Base-by-base conservation (phyloP, 148 eudicot species). In the Dysphania ambrosioides region DNA sequence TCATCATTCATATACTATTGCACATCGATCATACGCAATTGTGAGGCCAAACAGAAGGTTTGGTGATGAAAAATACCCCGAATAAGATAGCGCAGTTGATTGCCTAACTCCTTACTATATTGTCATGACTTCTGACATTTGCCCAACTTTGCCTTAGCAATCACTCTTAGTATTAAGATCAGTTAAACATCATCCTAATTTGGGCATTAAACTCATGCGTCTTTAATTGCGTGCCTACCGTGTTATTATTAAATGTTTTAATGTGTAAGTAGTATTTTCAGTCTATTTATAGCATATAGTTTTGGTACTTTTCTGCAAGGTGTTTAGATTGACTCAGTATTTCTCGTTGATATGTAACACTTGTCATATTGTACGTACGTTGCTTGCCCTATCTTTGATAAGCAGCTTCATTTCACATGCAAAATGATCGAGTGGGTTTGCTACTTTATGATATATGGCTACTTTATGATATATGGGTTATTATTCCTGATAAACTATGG, bases 161-260 rank as follows among this genome's bases (percentile, higher is more conserved):
- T 49, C 36, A 10, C 40, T 62, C 56, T 42, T 15, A 8, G 6
- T 2, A 18, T 64, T 55, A 21, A 55, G 42, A 72, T 3, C 6
- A 55, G 80, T 44, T 69, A 72, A 79, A 70, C 81, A 73, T 73
- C 24, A 32, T 41, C 63, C 68, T 73, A 53, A 68, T 72, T 30
- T 78, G 72, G 72, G 59, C 49, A 66, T 72, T 56, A 63, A 23
- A 21, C 35, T 67, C 73, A 73, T 60, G 76, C 72, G 72, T 32
- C 76, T 57, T 55, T 38, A 53, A 64, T 36, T 58, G 16, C 40
- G 18, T 26, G 57, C 66, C 58, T 7, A 42, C 58, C 27, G 44
- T 31, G 24, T 61, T 6, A 59, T 69, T 72, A 47, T 32, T 27
- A 32, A 58, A 42, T n/a, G n/a, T n/a, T n/a, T n/a, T n/a, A n/a